Base-by-base conservation (phyloP, 768 basidiomycete species). In the Boletus fagicola region DNA sequence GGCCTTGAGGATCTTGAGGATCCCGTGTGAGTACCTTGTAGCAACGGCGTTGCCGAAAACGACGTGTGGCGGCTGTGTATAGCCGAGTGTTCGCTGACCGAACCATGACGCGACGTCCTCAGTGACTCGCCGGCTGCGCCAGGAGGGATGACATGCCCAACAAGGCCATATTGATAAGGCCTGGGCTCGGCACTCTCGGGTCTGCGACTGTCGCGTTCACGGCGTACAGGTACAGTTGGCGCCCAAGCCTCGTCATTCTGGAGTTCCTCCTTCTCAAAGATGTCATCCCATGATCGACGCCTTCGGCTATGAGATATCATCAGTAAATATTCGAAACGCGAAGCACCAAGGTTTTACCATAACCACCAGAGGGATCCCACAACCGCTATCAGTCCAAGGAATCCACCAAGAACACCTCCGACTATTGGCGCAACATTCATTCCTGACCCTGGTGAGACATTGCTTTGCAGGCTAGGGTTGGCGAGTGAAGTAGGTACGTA, bases 91-190 rank as follows among this genome's bases (percentile, higher is more conserved):
- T 57, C 68, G 61, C 59, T 62, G 48, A 59, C 43, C 26, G 68
- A 59, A 9, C 56, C 46, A 42, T 69, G 59, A 7, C 67, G 68
- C 5, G 79, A 77, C 3, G 75, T 73, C 49, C 75, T 69, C 20
- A 74, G 63, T 53, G 66, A 63, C 26, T 62, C 74, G 38, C 66
- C 65, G 0, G 68, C 64, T 2, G 74, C 73, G 4, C 59, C 62
- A 43, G 70, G 70, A 11, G 70, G 61, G 8, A 61, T 16, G 36
- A 72, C 65, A 24, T 77, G 78, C 3, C 85, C 86, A 26, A 87
- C 80, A 42, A 82, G 75, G 18, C 84, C 85, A 60, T 87, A 87
- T 62, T 83, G 77, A 64, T 87, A 87, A 24, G 85, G 84, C 65
- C 73, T 79, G 5, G 82, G 83, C 47, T 78, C 77, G 30, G 72